Conservation (phyloP, 331 rosid genomes). For the Spiraea crenata region DNA sequence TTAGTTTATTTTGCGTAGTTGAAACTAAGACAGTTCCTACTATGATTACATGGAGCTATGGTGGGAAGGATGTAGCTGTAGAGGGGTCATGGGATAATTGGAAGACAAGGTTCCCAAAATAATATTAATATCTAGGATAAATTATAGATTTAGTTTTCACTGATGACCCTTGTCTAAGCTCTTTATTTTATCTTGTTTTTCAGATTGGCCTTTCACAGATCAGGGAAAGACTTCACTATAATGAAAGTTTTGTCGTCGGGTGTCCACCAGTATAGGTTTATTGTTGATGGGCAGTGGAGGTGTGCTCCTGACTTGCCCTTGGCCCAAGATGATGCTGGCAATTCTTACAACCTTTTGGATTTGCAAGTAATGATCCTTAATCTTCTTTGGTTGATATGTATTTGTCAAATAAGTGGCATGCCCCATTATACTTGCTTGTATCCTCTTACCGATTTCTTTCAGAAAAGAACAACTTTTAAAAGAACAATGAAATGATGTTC, state of each 20-base stretch:
- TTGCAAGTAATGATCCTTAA: constrained; percentile 57
- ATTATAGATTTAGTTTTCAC: constrained; percentile 17
- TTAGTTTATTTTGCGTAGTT: too few species aligned
- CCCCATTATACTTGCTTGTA: not conserved
- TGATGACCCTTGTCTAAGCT: constrained; percentile 10
- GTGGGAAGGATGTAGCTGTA: too few species aligned
- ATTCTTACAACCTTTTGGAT: constrained; percentile 70
- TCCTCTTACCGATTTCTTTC: not conserved
- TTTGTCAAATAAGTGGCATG: not conserved
- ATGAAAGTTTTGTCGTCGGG: constrained; percentile 94
- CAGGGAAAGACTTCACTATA: constrained; percentile 89
- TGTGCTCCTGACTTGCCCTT: constrained; percentile 72
- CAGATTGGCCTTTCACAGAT: constrained; percentile 81
- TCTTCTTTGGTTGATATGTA: constrained; percentile 8
- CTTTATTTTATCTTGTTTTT: constrained; percentile 25
- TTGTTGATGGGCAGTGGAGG: constrained; percentile 93
- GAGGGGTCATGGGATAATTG: too few species aligned
- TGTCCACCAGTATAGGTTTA: constrained; percentile 87
- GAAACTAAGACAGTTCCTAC: too few species aligned
- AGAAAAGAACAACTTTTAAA: not conserved
- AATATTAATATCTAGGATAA: not conserved
- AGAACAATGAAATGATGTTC: not conserved
- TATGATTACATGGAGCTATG: too few species aligned
- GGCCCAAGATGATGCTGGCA: constrained; percentile 77
- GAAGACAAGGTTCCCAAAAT: constrained; percentile 58